Evolutionary conservation across 257 asterid genomes (phyloP).

Genomic region (Anisodus tanguticus): DNA sequence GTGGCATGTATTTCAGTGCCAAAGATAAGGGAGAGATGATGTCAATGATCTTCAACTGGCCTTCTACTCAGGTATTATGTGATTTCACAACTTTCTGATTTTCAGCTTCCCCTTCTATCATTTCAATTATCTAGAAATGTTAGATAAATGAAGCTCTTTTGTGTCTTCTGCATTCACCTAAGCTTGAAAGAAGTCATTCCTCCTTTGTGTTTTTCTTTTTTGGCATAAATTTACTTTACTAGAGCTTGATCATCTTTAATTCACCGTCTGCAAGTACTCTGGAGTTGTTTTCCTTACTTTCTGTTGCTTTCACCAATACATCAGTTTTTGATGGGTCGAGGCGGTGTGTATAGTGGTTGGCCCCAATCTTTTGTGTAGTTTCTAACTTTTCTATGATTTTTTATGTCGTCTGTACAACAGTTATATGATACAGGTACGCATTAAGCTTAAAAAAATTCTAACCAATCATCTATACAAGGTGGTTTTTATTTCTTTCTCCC

Average conservation of each 20-base stretch:
- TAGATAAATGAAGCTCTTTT: not conserved
- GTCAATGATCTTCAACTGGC: constrained; percentile 99
- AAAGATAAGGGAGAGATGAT: constrained; percentile 99
- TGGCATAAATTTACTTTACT: not conserved
- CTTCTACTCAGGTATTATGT: constrained; percentile 68
- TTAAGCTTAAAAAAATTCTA: not conserved
- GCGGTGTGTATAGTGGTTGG: not conserved
- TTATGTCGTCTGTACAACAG: not conserved
- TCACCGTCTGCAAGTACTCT: not conserved
- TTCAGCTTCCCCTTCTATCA: not conserved
- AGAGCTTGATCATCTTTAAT: not conserved
- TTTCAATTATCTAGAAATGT: not conserved
- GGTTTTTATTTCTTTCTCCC: not conserved
- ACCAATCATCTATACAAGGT: not conserved
- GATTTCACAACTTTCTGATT: constrained; percentile 27
- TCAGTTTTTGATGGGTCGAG: not conserved
- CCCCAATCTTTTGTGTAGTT: not conserved
- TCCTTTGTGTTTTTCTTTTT: not conserved
- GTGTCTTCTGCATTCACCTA: not conserved
- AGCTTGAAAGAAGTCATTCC: not conserved
- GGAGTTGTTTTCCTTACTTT: not conserved
- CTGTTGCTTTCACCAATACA: not conserved
- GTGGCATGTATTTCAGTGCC: constrained; percentile 99
- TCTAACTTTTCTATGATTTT: not conserved
- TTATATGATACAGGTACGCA: not conserved